Base-by-base conservation (phyloP, 169 alveolate species). In the Eimeria praecox region DNA sequence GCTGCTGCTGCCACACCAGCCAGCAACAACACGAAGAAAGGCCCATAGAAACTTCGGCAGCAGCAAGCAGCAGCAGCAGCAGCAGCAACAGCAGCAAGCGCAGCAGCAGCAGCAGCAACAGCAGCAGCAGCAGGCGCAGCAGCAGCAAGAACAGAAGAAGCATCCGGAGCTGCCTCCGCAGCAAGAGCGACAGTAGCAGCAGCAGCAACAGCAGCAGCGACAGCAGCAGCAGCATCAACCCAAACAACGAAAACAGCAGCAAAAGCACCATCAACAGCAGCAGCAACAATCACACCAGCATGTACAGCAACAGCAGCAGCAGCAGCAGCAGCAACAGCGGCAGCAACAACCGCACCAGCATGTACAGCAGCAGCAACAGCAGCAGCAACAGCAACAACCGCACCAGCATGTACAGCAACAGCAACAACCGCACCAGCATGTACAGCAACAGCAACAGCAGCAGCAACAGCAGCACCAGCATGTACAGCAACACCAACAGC, bases 401-500 rank as follows among this genome's bases (percentile, higher is more conserved):
- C 91, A 40, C 71, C 71, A 42, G 46, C 64, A 4, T n/a, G n/a
- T n/a, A 75, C 59, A 16, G 90, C 80, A 91, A 77, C 86, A 91
- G 56, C 56, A 54, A 2, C 49, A 38, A 12, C 86, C 4, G 27
- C 64, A 42, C 9, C 30, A 52, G 89, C 33, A 40, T 5, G 56
- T 42, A 18, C 14, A 10, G 6, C 80, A 33, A 27, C 49, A 42
- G 49, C 59, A 78, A 44, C 46, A 62, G 83, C 62, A 54, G 56
- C 73, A 62, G 30, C 80, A 75, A 20, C 64, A n/a, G n/a, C n/a
- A n/a, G n/a, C 42, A 16, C 12, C 83, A 35, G 83, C n/a, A n/a
- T n/a, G n/a, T n/a, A n/a, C 52, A 71, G 46, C 83, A 71, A 24
- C 83, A 35, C 5, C 42, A 69, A 16, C 16, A 71, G 30, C 27